Evolutionary conservation across 2,329 filamentous ascomycete species (phyloP).

Genomic region (Plectosphaerella sp.): DNA sequence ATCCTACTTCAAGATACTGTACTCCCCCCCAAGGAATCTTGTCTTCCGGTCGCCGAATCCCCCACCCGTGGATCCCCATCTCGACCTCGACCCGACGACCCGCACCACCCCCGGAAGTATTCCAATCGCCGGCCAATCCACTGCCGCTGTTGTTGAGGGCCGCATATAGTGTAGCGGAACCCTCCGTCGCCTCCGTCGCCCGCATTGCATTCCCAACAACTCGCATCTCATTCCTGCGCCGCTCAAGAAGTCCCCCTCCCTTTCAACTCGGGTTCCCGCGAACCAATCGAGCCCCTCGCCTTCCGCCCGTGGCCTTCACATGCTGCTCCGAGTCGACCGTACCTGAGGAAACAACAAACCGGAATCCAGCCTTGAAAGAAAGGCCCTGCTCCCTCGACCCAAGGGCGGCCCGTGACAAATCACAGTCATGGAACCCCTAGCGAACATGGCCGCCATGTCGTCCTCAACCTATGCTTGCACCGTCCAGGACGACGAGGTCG

Average conservation of each 20-base stretch:
- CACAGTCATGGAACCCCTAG: constrained; percentile 9
- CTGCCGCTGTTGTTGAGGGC: too few relatives aligned
- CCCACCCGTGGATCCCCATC: constrained; percentile 19
- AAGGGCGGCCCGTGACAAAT: not conserved
- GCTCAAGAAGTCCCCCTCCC: not conserved
- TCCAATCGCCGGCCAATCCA: too few relatives aligned
- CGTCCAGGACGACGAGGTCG: constrained; percentile 27
- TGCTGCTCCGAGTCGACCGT: not conserved
- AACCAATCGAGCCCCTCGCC: constrained; percentile 10
- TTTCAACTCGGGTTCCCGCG: not conserved
- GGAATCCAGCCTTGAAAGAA: not conserved
- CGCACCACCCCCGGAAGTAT: too few relatives aligned
- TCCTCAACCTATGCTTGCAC: constrained; percentile 28
- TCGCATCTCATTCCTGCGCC: not conserved
- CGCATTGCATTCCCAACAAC: not conserved
- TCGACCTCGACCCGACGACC: too few relatives aligned
- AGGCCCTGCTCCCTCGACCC: not conserved
- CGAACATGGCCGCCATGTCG: constrained; percentile 31
- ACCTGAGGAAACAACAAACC: not conserved
- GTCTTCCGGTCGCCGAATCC: constrained; percentile 27
- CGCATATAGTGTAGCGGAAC: too few relatives aligned
- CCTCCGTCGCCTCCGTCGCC: not conserved
- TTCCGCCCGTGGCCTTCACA: constrained; percentile 8
- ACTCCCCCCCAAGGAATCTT: constrained; percentile 22
- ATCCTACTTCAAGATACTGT: too few relatives aligned